phyloP scores from a whole-genome alignment of 768 basidiomycete species.

The Cystoderma amianthinum region DNA sequence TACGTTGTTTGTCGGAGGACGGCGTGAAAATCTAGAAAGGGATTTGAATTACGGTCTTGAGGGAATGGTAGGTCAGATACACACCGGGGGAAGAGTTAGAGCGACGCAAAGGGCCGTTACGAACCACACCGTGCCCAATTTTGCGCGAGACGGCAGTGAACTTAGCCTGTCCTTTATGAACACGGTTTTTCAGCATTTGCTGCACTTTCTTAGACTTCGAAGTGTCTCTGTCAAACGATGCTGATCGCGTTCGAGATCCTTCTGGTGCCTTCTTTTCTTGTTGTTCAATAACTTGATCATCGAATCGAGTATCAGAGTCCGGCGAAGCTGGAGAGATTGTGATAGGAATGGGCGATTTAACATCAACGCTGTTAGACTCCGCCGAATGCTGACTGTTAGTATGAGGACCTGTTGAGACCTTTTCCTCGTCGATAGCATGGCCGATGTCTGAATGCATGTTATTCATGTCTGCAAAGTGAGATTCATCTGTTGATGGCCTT shows the following conservation, averaged over 20 bases:
- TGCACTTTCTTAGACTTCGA: conserved; percentile 69
- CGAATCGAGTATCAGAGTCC: conserved; percentile 10
- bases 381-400: not conserved
- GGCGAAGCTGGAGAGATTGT: conserved; percentile 61
- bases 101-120: conserved; percentile 49
- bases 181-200: conserved; percentile 65
- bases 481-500: not conserved
- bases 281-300: conserved; percentile 8
- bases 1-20: conserved; percentile 53
- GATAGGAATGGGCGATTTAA: conserved; percentile 36
- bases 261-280: conserved; percentile 9
- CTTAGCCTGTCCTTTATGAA: conserved; percentile 65
- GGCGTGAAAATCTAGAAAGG: conserved; percentile 55
- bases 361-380: conserved; percentile 4
- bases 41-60: conserved; percentile 1
- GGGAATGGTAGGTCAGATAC: conserved; percentile 9
- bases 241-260: conserved; percentile 17
- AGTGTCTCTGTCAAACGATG: conserved; percentile 36
- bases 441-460: not conserved
- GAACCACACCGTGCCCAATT: conserved; percentile 64
- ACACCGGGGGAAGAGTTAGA: conserved; percentile 66
- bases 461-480: not conserved
- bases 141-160: conserved; percentile 74
- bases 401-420: not conserved
- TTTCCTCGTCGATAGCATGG: conserved; percentile 1